These are phyloP conservation scores for Thalassiosira livingstoniorum DNA, from an alignment of 352 stramenopile species.

Conservation along the genomic window DNA sequence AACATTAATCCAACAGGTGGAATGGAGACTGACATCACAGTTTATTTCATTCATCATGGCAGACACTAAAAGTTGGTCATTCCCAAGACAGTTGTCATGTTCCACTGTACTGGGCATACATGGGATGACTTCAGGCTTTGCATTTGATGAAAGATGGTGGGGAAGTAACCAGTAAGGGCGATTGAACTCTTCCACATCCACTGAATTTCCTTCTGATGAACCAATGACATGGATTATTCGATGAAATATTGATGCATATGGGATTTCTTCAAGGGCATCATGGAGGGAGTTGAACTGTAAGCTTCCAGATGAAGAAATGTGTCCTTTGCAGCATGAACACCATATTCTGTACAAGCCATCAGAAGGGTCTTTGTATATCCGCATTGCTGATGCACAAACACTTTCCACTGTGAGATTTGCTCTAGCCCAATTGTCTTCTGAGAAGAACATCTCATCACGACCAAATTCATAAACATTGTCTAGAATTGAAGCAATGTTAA, in stretches of 20 bases:
- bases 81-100: background rate
- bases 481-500: background rate
- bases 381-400: constrained; percentile 13
- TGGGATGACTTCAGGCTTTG: background rate
- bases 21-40: too few relatives aligned
- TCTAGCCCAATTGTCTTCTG: background rate
- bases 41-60: background rate
- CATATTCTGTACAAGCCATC: background rate
- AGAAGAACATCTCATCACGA: background rate
- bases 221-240: background rate
- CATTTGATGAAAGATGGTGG: background rate
- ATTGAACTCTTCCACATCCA: background rate
- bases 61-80: background rate
- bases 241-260: background rate
- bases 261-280: background rate
- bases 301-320: background rate
- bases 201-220: background rate
- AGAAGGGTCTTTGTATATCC: background rate
- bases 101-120: background rate
- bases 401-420: background rate
- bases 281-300: background rate
- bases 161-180: background rate
- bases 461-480: constrained; percentile 7
- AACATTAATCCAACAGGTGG: background rate
- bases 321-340: background rate